These are phyloP conservation scores for Lipomyces yamadae DNA, from an alignment of 805 yeast species.

Conservation along the genomic window DNA sequence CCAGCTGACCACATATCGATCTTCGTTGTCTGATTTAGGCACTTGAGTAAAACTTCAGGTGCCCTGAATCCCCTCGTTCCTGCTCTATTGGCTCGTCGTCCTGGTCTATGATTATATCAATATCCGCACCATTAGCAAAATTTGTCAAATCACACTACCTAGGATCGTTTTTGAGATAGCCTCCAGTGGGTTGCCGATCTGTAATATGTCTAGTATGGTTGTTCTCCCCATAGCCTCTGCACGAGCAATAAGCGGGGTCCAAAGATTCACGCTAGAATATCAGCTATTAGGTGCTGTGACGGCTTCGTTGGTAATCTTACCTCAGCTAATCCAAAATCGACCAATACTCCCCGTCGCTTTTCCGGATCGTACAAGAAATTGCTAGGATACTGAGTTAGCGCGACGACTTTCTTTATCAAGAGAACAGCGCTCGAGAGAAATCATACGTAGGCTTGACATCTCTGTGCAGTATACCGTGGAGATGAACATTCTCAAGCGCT, in stretches of 20 bases:
- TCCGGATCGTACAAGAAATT: conserved; percentile 72
- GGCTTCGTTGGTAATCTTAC: conserved; percentile 15
- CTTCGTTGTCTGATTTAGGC: conserved; percentile 79
- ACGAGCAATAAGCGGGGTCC: conserved; percentile 34
- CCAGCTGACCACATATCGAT: conserved; percentile 95
- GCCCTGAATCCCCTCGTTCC: conserved; percentile 96
- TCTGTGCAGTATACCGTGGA: conserved; percentile 80
- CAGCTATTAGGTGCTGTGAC: neutral
- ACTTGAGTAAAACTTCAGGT: conserved; percentile 87
- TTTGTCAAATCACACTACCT: conserved; percentile 47
- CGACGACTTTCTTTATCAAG: conserved; percentile 34
- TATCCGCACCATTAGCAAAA: neutral
- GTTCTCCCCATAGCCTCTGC: conserved; percentile 28
- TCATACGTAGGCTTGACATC: conserved; percentile 79
- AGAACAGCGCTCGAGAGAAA: conserved; percentile 40
- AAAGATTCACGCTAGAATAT: conserved; percentile 24
- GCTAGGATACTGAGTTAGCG: conserved; percentile 50
- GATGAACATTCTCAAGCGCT: conserved; percentile 76
- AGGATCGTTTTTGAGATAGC: conserved; percentile 85
- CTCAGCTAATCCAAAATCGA: conserved; percentile 93
- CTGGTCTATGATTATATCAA: conserved; percentile 50
- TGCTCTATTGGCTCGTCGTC: conserved; percentile 93
- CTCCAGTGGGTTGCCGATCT: conserved; percentile 51
- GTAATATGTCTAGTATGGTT: conserved; percentile 42
- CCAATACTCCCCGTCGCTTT: conserved; percentile 75